These are phyloP conservation scores for Aegilops bicornis DNA, from an alignment of 176 grass and related monocot species.

Conservation along the genomic window DNA sequence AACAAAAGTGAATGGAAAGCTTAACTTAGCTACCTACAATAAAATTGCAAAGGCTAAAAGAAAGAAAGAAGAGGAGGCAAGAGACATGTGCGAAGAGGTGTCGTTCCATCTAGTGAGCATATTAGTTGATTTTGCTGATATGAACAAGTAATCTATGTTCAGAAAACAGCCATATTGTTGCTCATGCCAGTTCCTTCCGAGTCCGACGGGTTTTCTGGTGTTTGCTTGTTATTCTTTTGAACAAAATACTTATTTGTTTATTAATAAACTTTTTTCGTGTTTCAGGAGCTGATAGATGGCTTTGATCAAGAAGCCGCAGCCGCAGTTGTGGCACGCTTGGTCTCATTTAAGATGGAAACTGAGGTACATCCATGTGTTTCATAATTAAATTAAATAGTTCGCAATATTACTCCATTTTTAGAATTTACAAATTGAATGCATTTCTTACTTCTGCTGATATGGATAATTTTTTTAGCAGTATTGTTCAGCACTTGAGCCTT, in stretches of 20 bases:
- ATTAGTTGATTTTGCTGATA: constrained; percentile 34
- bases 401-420: constrained; percentile 10
- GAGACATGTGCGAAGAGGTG: not conserved
- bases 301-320: constrained; percentile 97
- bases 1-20: not conserved
- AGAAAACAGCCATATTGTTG: not conserved
- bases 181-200: constrained; percentile 5
- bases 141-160: not conserved
- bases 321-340: constrained; percentile 82
- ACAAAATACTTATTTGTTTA: not conserved
- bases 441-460: not conserved
- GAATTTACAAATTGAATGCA: constrained; percentile 22
- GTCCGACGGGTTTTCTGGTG: not conserved
- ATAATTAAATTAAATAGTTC: not conserved
- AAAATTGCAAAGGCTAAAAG: not conserved
- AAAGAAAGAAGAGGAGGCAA: not conserved
- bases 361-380: constrained; percentile 56
- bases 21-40: not conserved
- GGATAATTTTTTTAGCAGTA: not conserved
- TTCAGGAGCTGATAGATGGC: constrained; percentile 79
- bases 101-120: not conserved
- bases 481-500: not conserved
- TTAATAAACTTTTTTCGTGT: constrained; percentile 8
- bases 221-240: constrained; percentile 23
- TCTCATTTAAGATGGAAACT: constrained; percentile 93